Base-by-base conservation (phyloP, 257 asterid species). In the Verbascum thapsus region DNA sequence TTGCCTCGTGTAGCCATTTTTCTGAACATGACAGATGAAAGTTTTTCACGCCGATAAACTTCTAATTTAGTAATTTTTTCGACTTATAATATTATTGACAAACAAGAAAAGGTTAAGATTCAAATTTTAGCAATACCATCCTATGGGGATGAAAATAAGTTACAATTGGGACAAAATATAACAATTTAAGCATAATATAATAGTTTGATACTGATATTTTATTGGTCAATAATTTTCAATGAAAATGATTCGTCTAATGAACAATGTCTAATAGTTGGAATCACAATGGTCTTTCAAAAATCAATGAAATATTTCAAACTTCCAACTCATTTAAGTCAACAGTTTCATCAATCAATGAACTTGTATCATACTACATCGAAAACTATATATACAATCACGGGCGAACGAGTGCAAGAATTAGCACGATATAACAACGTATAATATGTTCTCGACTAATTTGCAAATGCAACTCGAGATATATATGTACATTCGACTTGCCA, bases 211-310 rank as follows among this genome's bases (percentile, higher is more conserved):
- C 2, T 48, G 9, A 19, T 13, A 56, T 34, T 20, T 19, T 20
- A 10, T 59, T 15, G 13, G 39, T 15, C 5, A 23, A 17, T 38
- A 22, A 11, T 10, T 48, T 1, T 15, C 54, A 53, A 13, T 15
- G 61, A 56, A 37, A 38, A 47, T 32, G 40, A 50, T 47, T 30
- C 1, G 61, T 53, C 5, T 40, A 5, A 18, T 57, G 50, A 61
- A 42, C 44, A 70, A 18, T 61, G 64, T 70, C 6, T n/a, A 20
- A 19, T 61, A 16, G 69, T 44, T 61, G 64, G 67, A 63, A 19
- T 48, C 41, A 57, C 38, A 8, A 40, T 9, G 1, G 3, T 16
- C 3, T 11, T 32, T 0, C 20, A 11, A 0, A 6, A 16, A 22
- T 10, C 12, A 19, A 58, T 19, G 53, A 45, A 18, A 10, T 45